Evolutionary conservation across 441 rosid species (phyloP), one percentile per base, ranked within the genome.

Genomic region (Capsella rubella): DNA sequence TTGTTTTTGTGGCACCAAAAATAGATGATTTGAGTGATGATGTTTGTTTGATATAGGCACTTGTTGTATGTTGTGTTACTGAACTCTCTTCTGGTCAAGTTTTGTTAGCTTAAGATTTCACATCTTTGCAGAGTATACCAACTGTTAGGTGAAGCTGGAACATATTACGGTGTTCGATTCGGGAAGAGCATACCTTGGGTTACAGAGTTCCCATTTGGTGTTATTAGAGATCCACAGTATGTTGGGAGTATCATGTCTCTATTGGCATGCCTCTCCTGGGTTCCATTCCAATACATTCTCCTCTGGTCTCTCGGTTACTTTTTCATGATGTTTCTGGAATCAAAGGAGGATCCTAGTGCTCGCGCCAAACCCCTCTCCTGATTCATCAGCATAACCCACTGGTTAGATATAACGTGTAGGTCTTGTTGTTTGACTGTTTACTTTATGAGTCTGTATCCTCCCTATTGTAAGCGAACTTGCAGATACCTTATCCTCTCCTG

Each of bases 181-280:
- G 99, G 97, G 37, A 87, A 88, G 88, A 85, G 29, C 72, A 78
- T 90, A 70, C 93, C 92, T 0, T 92, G 99, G 99, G 97, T 88
- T 50, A 89, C 87, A 46, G 89, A 85, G 76, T 95, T 95, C 59
- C 97, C 99, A 42, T 92, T 95, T 62, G 99, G 97, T 37, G 87
- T 66, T 54, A 88, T 92, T 27, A 83, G 78, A 71, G 99, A 95
- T 84, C 99, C 97, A 35, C 99, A 90, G 63, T 92, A 90, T 73
- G 86, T 89, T 50, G 99, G 99, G 39, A 95, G 99, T 84, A 80
- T 90, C 47, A 67, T 85, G 90, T 92, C 96, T 78, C 88, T 90
- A 40, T 56, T 95, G 49, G 94, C 94, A 2, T 90, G 94, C 40
- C 76, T 85, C 32, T 76, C 90, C 46, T 94, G 94, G 97, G 85